Conservation (phyloP, 352 stramenopile species). For the Globisporangium emineosum region DNA sequence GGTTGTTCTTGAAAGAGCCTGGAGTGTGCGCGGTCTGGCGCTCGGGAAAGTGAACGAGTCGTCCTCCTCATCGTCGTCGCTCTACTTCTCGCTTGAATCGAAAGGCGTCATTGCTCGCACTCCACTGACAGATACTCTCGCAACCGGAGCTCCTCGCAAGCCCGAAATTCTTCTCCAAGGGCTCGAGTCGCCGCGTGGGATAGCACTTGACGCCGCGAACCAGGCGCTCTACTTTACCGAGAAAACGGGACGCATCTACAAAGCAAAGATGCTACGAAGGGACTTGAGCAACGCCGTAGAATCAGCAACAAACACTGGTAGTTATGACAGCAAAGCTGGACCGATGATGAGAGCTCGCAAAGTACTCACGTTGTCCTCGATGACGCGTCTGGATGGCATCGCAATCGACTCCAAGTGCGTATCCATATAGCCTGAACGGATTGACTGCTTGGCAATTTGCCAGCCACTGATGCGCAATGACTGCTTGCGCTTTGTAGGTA, state of each 20-base stretch:
- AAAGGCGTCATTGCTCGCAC: slow-evolving; percentile 48
- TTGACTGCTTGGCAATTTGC: neutral
- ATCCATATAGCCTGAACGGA: no score
- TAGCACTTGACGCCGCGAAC: slow-evolving; percentile 33
- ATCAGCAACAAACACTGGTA: neutral
- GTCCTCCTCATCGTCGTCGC: slow-evolving; percentile 4
- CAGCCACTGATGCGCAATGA: no score
- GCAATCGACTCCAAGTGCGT: slow-evolving; percentile 50
- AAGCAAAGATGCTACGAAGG: slow-evolving; percentile 19
- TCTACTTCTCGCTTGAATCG: slow-evolving; percentile 60
- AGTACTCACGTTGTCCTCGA: slow-evolving; percentile 39
- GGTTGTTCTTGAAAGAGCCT: slow-evolving; percentile 37
- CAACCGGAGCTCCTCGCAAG: neutral
- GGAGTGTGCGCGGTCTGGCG: slow-evolving; percentile 51
- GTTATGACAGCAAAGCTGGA: slow-evolving; percentile 7
- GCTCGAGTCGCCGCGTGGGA: slow-evolving; percentile 46
- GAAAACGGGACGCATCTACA: slow-evolving; percentile 62
- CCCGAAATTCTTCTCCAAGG: slow-evolving; percentile 30
- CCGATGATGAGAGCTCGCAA: slow-evolving; percentile 19
- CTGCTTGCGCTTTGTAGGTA: slow-evolving; percentile 27
- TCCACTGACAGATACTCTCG: slow-evolving; percentile 1
- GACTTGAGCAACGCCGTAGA: neutral
- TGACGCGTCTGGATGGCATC: slow-evolving; percentile 57
- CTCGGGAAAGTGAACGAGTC: slow-evolving; percentile 16
- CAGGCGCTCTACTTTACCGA: slow-evolving; percentile 63